Evolutionary conservation across 768 basidiomycete species (phyloP).

Genomic region (Bullera alba): DNA sequence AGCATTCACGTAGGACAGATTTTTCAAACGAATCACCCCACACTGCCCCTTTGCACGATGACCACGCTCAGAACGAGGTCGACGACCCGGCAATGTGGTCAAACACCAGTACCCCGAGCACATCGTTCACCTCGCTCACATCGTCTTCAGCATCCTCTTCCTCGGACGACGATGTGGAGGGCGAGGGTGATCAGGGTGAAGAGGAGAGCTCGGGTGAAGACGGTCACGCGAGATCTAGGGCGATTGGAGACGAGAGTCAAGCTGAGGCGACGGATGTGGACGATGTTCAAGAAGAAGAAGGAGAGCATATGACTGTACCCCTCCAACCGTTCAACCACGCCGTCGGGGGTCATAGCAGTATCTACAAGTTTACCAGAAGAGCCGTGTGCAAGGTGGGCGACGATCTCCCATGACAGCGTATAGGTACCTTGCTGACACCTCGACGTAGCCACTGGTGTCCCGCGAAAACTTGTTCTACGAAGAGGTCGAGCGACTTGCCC

Average conservation of each 20-base stretch:
- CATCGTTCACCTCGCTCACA: neutral
- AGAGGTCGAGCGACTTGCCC: slow-evolving; percentile 85
- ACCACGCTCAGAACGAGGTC: too few species aligned
- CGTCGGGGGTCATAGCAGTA: slow-evolving; percentile 93
- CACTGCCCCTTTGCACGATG: too few species aligned
- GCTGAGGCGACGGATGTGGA: slow-evolving; percentile 19
- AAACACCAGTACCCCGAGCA: too few species aligned
- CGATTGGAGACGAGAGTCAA: neutral
- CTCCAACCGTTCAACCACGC: slow-evolving; percentile 93
- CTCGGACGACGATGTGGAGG: slow-evolving; percentile 21
- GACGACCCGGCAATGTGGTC: too few species aligned
- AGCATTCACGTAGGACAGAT: too few species aligned
- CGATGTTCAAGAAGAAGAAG: slow-evolving; percentile 23
- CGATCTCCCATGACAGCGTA: neutral
- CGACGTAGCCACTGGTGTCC: slow-evolving; percentile 76
- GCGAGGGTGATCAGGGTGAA: slow-evolving; percentile 13
- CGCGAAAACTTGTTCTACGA: slow-evolving; percentile 98
- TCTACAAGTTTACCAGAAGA: slow-evolving; percentile 94
- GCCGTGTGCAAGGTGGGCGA: slow-evolving; percentile 91
- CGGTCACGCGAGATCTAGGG: neutral
- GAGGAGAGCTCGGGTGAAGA: neutral
- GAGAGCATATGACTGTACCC: slow-evolving; percentile 59
- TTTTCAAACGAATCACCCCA: too few species aligned
- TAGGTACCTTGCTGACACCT: slow-evolving; percentile 12
- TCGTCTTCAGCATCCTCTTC: neutral